Evolutionary conservation across 1,139 yeast species (phyloP).

Genomic region (Meyerozyma carpophila): DNA sequence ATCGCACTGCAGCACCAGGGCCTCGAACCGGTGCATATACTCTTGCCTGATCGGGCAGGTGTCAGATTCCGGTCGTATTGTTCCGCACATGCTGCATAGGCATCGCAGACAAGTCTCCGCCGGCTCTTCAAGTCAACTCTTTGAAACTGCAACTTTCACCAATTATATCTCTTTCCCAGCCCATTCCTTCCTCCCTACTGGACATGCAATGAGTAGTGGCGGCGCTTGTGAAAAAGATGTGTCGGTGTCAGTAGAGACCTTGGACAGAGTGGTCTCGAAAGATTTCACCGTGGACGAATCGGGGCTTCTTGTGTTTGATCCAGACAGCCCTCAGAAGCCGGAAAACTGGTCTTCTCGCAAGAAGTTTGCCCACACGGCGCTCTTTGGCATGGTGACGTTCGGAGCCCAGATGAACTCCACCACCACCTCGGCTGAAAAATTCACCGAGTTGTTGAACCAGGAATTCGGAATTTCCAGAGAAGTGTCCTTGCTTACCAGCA

Average conservation of each 20-base stretch:
- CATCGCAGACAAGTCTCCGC: too few species aligned
- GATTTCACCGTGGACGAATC: not conserved
- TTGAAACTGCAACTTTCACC: too few species aligned
- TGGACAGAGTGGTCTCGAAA: not conserved
- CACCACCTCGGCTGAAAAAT: conserved; percentile 20
- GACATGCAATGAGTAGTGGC: not conserved
- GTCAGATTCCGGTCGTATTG: not conserved
- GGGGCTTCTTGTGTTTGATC: conserved; percentile 11
- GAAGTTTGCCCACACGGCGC: conserved; percentile 31
- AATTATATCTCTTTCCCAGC: too few species aligned
- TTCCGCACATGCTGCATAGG: too few species aligned
- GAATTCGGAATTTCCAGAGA: conserved; percentile 21
- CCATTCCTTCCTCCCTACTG: too few species aligned
- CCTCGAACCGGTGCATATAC: not conserved
- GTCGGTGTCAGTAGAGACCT: not conserved
- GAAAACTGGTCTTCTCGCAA: conserved; percentile 28
- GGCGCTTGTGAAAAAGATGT: not conserved
- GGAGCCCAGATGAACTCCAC: conserved; percentile 41
- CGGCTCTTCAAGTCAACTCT: too few species aligned
- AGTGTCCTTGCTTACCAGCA: conserved; percentile 28
- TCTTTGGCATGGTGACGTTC: conserved; percentile 36
- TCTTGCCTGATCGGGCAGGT: not conserved
- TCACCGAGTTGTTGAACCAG: not conserved
- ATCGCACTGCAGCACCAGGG: not conserved
- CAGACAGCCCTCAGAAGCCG: conserved; percentile 19